Conservation (phyloP, 192 early-diverging fungal species). For the Phycomyces blakesleeanus region DNA sequence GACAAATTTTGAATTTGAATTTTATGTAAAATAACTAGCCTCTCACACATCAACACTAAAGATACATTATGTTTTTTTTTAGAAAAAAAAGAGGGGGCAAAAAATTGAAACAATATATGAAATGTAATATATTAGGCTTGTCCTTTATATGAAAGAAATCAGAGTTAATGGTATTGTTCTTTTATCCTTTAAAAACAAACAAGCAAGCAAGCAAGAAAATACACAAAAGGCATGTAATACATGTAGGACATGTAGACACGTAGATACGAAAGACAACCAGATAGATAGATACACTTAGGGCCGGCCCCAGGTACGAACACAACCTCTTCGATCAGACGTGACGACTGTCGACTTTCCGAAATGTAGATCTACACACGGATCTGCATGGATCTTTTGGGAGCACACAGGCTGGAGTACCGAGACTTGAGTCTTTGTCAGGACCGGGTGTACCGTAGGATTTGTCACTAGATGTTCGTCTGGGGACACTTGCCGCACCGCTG, state of each 20-base stretch:
- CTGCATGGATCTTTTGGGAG: slow-evolving; percentile 17
- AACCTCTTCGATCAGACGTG: slow-evolving; percentile 31
- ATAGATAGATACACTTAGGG: slow-evolving; percentile 9
- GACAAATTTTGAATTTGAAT: no score
- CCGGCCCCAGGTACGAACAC: slow-evolving; percentile 30
- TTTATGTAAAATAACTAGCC: no score
- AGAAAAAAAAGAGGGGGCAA: no score
- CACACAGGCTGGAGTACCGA: slow-evolving; percentile 19
- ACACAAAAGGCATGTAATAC: no score
- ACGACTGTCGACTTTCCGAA: slow-evolving; percentile 19
- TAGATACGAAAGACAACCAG: neutral
- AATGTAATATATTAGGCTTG: no score
- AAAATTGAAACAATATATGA: no score
- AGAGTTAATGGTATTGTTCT: no score
- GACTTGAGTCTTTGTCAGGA: slow-evolving; percentile 19
- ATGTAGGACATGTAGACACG: neutral
- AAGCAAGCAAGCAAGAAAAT: no score
- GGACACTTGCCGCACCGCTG: neutral
- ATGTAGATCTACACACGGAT: slow-evolving; percentile 18
- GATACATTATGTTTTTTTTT: no score
- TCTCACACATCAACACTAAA: no score
- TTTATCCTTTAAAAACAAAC: no score
- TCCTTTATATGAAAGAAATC: no score
- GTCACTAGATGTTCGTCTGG: neutral
- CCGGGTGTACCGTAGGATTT: slow-evolving; percentile 22